Percentiles rank a stretch among this genome's conserved stretches.
Conservation (phyloP, 257 asterid genomes). For the Gynochthodes officinalis region DNA sequence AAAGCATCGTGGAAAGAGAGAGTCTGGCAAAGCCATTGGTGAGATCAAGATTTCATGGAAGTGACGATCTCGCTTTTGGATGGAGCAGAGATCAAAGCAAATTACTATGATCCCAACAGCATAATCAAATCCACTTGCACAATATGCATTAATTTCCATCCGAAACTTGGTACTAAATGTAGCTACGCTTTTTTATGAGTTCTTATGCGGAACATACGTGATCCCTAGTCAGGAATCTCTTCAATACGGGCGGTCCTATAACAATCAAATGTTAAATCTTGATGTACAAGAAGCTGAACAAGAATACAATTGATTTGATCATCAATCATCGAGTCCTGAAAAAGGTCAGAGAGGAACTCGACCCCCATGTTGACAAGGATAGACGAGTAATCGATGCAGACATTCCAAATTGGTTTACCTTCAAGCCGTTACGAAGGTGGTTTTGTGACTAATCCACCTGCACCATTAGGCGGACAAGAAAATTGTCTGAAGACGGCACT, state of each 20-base stretch:
- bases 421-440: constrained; percentile 48
- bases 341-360: constrained; percentile 38
- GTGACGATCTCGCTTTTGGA: constrained; percentile 17
- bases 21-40: background rate
- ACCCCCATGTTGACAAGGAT: too few species aligned
- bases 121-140: constrained; percentile 26
- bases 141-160: constrained; percentile 15
- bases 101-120: constrained; percentile 22
- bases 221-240: too few species aligned
- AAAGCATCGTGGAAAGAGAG: constrained; percentile 20
- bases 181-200: too few species aligned
- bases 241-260: too few species aligned
- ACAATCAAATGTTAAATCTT: too few species aligned
- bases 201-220: too few species aligned
- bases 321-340: constrained; percentile 27
- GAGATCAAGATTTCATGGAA: constrained; percentile 29
- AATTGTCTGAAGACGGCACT: constrained; percentile 29
- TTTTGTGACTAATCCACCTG: constrained; percentile 39
- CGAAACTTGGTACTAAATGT: background rate
- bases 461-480: constrained; percentile 22
- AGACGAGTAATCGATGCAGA: constrained; percentile 36
- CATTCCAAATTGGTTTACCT: constrained; percentile 33
- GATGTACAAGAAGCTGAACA: too few species aligned
- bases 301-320: too few species aligned
- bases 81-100: background rate